Evolutionary conservation across 2,329 filamentous ascomycete genomes (phyloP), one percentile per base, ranked within the genome.

Genomic region (Hymenoscyphus infarciens): DNA sequence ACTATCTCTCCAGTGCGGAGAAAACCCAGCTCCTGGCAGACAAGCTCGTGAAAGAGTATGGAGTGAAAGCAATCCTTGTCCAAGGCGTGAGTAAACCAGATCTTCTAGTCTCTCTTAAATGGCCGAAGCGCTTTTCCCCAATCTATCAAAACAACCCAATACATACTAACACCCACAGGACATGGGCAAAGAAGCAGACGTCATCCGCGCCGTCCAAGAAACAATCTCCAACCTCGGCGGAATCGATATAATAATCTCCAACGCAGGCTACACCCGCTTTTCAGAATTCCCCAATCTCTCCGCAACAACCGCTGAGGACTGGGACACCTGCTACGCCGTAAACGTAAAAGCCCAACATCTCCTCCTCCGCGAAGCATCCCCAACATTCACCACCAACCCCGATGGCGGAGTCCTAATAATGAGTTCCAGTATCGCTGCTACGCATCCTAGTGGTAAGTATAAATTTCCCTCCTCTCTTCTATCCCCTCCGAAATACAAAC

Each of bases 271-370:
- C 61, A 73, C 72, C 0, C 64, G 71, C 19, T 74, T 74, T 64
- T 68, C 68, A 5, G 60, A 58, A 19, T 72, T 70, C 60, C 54
- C 61, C 4, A 70, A 69, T 57, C 62, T 73, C 39, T 63, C 31
- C 11, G 65, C 66, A 8, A 63, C 70, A n/a, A 68, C 64, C 4
- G 25, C 45, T 1, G 19, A 52, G 1, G 83, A 87, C 68, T 87
- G 84, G 84, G 84, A 87, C 67, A 73, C 72, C 6, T 82, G 81
- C 65, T 87, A 83, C 68, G 80, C 81, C 56, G 81, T 86, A 75
- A 87, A 87, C 69, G 85, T 87, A 62, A 87, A 87, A 74, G 79
- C 79, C 4, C 85, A 87, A 68, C 72, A 87, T 38, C 86, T 81
- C 78, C 76, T 87, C 7, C 78, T 87, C 68, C 81, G 85, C 62